These are phyloP conservation scores for Viola odorata DNA, from an alignment of 345 rosid genomes.

Conservation along the genomic window DNA sequence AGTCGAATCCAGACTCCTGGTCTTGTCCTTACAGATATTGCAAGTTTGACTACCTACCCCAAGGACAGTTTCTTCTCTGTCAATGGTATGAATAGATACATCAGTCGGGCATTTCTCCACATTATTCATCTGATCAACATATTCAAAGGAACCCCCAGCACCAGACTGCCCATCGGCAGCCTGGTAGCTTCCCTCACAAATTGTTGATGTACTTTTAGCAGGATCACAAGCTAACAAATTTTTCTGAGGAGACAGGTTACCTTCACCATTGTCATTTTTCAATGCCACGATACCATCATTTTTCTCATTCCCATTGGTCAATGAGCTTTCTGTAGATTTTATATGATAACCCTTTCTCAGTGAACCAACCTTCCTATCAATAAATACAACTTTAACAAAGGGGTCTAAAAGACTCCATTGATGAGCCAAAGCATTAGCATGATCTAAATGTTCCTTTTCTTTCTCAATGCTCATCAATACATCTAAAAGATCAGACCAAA, in stretches of 20 bases:
- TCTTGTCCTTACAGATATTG: constrained; percentile 16
- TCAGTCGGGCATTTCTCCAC: constrained; percentile 19
- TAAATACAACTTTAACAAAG: constrained; percentile 68
- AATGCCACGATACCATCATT: constrained; percentile 21
- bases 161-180: constrained; percentile 35
- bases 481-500: constrained; percentile 60
- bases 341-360: constrained; percentile 72
- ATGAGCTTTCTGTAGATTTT: constrained; percentile 45
- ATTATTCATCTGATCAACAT: constrained; percentile 14
- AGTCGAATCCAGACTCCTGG: constrained; percentile 10
- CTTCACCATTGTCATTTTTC: constrained; percentile 15
- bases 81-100: constrained; percentile 18
- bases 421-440: constrained; percentile 42
- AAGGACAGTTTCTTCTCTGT: constrained; percentile 17
- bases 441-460: constrained; percentile 38
- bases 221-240: constrained; percentile 15
- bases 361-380: constrained; percentile 64
- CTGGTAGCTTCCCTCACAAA: constrained; percentile 31
- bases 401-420: constrained; percentile 81
- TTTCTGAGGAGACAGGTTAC: constrained; percentile 15
- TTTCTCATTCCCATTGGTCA: constrained; percentile 20
- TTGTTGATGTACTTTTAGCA: constrained; percentile 38
- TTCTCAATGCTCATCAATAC: constrained; percentile 47
- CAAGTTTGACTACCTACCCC: constrained; percentile 17
- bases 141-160: constrained; percentile 28